Base-by-base conservation (phyloP, 139 green algal species). In the Bryopsis sp. region DNA sequence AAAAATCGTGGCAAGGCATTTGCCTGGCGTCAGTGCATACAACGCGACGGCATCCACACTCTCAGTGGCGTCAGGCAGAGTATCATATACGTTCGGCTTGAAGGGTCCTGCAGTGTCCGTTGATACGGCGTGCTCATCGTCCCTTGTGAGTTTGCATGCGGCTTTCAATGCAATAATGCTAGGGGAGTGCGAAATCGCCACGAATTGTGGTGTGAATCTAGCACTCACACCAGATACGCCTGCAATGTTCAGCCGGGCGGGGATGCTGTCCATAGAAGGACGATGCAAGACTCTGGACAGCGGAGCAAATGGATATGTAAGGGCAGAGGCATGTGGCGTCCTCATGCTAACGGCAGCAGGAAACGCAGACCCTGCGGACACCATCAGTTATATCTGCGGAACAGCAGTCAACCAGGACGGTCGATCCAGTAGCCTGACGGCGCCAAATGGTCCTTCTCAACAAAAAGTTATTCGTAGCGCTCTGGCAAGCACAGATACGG, bases 321-420 rank as follows among this genome's bases (percentile, higher is more conserved):
- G 86, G 0, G 78, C 84, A 38, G 88, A 95, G 77, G 81, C 86
- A 19, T 66, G 62, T 32, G 63, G 64, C 2, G 68, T 67, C 22
- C 15, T 50, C 43, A 11, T 50, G 15, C 11, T 50, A 2, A 43
- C 29, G 19, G 61, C 3, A 8, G 28, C 43, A 38, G 15, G 47
- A 34, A 47, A 5, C 26, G 35, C 19, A 31, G 66, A 28, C 1
- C 33, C 29, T 47, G 39, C 22, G 15, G 47, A 28, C 58, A 26
- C 29, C 2, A 24, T 82, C 37, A 74, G 72, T 0, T 7, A 90
- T 0, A 47, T 95, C 5, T 11, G 48, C 0, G 83, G 74, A 24
- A 80, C 78, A 1, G 82, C 89, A 0, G 86, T 96, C n/a, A 97
- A 97, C 81, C 85, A 92, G 72, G 91, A 96, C 59, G 90, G 90